phyloP scores from a whole-genome alignment of 306 rosid species.

The Biancaea sappan region DNA sequence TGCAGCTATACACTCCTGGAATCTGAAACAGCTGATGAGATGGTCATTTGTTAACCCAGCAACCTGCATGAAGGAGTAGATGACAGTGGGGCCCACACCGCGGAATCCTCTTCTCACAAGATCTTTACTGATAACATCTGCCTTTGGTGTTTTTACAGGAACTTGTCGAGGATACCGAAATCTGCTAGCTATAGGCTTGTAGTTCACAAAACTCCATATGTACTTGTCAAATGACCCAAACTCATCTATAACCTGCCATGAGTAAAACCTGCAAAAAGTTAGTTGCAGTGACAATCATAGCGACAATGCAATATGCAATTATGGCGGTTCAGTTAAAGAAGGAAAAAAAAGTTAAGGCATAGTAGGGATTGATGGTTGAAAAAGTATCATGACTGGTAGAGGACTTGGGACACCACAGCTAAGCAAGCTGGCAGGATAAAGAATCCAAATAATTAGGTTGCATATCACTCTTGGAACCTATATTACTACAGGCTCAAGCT shows the following conservation, averaged over 20 bases:
- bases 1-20: constrained; percentile 63
- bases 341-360: constrained; percentile 6
- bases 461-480: constrained; percentile 41
- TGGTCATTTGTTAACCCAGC: constrained; percentile 81
- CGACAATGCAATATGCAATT: constrained; percentile 34
- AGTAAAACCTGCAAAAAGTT: constrained; percentile 70
- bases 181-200: constrained; percentile 66
- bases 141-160: constrained; percentile 80
- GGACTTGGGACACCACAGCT: constrained; percentile 41
- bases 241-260: constrained; percentile 74
- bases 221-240: constrained; percentile 76
- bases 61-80: constrained; percentile 84
- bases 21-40: constrained; percentile 74
- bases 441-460: constrained; percentile 52
- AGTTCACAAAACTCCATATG: constrained; percentile 82
- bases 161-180: constrained; percentile 87
- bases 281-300: constrained; percentile 48
- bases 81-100: constrained; percentile 68
- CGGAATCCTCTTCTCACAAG: constrained; percentile 78
- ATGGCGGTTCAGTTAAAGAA: constrained; percentile 27
- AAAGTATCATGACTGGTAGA: constrained; percentile 33
- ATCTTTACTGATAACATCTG: constrained; percentile 80
- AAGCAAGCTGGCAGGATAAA: constrained; percentile 56
- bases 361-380: constrained; percentile 34
- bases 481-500: constrained; percentile 33